These are phyloP conservation scores for Chlorella sp. DNA, from an alignment of 139 green algal genomes.

Conservation along the genomic window DNA sequence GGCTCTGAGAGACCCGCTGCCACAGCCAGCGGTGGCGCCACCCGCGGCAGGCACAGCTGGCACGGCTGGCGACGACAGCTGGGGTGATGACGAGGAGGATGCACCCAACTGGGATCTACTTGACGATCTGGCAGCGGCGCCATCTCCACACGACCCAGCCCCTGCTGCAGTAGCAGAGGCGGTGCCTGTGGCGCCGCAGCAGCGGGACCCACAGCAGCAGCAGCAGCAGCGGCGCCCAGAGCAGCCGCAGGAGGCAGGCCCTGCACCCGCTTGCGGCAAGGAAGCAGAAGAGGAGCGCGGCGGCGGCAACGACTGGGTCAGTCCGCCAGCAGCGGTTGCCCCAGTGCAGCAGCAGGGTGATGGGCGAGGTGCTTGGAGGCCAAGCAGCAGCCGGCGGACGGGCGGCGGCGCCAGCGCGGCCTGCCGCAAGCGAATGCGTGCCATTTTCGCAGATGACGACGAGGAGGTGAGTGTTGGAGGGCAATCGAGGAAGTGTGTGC, in stretches of 20 bases:
- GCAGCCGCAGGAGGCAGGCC: background rate
- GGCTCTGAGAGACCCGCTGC: background rate
- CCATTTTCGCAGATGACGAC: background rate
- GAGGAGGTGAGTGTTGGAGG: background rate
- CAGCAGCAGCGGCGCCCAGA: background rate
- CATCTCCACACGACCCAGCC: background rate
- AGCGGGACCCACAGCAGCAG: background rate
- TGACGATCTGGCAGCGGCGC: background rate
- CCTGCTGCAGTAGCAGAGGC: background rate
- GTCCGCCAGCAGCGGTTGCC: background rate
- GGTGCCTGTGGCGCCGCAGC: background rate
- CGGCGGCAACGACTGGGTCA: background rate
- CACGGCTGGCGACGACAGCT: background rate
- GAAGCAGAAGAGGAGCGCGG: background rate
- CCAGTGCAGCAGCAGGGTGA: background rate
- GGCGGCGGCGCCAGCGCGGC: background rate
- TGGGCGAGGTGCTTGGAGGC: background rate
- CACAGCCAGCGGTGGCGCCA: background rate
- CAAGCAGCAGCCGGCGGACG: background rate
- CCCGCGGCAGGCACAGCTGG: background rate
- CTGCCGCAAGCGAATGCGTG: background rate
- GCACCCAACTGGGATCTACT: conserved; percentile 8
- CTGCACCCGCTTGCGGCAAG: background rate
- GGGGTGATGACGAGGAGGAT: background rate
- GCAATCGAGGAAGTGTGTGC: too few relatives aligned